Conservation (phyloP, 2,329 filamentous ascomycete species). For the Epichloe sylvatica region DNA sequence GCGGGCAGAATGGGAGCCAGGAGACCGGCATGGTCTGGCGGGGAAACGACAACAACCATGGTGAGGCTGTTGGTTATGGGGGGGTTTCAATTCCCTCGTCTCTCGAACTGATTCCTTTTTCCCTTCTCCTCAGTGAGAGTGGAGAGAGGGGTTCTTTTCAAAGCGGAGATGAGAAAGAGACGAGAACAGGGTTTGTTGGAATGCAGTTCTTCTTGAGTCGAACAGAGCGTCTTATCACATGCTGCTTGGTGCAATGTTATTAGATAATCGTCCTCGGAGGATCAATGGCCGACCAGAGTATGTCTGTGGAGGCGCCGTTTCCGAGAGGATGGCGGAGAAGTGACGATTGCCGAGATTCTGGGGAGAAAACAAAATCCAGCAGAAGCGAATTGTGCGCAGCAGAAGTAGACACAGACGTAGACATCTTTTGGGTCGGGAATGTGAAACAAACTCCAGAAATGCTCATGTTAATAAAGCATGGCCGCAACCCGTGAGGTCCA, state of each 20-base stretch:
- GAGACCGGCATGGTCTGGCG: conserved; percentile 32
- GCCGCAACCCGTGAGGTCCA: background rate
- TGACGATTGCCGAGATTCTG: too few relatives aligned
- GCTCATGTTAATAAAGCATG: background rate
- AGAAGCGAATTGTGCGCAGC: too few relatives aligned
- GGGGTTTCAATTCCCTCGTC: background rate
- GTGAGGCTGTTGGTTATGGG: conserved; percentile 2
- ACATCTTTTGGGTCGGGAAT: too few relatives aligned
- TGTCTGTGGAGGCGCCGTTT: background rate
- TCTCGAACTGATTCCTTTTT: too few relatives aligned
- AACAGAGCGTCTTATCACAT: background rate
- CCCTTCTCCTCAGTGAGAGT: too few relatives aligned
- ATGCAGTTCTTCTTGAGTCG: too few relatives aligned
- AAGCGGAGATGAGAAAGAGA: too few relatives aligned
- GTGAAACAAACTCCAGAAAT: background rate
- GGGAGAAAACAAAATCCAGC: too few relatives aligned
- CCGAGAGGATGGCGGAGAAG: background rate
- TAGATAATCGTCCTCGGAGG: too few relatives aligned
- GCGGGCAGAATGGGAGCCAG: conserved; percentile 45
- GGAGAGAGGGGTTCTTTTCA: too few relatives aligned
- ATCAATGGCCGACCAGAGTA: background rate
- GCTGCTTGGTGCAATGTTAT: background rate
- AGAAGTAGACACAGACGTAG: too few relatives aligned
- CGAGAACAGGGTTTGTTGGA: too few relatives aligned
- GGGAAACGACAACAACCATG: conserved; percentile 22